These are phyloP conservation scores for Phylloporus sp. DNA, from an alignment of 768 basidiomycete species.

Conservation along the genomic window DNA sequence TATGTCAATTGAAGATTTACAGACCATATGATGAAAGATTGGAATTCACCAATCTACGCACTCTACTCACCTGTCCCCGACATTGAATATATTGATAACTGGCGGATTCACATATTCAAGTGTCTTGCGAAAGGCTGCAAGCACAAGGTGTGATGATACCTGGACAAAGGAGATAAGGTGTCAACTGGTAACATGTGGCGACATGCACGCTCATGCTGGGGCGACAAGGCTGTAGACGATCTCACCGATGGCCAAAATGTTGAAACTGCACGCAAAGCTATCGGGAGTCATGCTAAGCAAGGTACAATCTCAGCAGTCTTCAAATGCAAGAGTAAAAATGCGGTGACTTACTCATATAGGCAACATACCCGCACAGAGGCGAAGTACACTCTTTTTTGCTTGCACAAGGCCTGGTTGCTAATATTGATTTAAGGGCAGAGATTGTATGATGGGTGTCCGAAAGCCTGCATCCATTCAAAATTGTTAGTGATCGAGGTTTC, in stretches of 20 bases:
- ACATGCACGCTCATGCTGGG: neutral
- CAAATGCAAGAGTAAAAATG: neutral
- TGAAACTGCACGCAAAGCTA: neutral
- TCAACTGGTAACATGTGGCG: neutral
- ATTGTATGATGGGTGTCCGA: neutral
- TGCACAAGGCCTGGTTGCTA: neutral
- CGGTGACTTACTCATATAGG: neutral
- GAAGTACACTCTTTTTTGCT: neutral
- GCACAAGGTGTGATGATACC: neutral
- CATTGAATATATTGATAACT: neutral
- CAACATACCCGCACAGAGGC: neutral
- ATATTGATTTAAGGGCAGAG: neutral
- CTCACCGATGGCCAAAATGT: neutral
- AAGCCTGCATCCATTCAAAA: neutral
- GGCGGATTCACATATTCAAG: neutral
- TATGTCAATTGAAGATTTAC: no score
- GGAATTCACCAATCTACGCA: neutral
- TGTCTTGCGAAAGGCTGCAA: neutral
- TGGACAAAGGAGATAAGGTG: conserved; percentile 1
- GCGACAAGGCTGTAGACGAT: neutral
- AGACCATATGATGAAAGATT: conserved; percentile 1
- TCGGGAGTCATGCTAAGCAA: neutral
- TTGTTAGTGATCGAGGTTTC: neutral
- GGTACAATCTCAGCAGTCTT: neutral
- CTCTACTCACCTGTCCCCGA: neutral